A percentile compares a stretch with the other conserved stretches of the same genome.
phyloP scores from a whole-genome alignment of 441 rosid genomes.

The Euphorbia celastroides region DNA sequence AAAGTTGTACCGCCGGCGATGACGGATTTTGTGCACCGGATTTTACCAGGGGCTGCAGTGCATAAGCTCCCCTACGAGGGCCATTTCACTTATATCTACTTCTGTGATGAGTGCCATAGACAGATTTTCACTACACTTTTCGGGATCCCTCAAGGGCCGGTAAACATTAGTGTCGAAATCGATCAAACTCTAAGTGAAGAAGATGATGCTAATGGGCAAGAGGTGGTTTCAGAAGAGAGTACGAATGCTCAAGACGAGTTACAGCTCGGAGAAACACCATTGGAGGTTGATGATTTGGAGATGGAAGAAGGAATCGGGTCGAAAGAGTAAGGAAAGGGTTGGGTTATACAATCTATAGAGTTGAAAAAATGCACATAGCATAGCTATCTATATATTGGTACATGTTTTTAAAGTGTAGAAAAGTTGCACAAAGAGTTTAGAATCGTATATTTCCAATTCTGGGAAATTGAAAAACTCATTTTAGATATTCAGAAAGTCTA shows the following conservation, averaged over 20 bases:
- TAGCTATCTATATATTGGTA: no score
- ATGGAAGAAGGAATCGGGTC: neutral
- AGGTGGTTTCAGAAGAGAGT: neutral
- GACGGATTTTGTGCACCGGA: constrained; percentile 61
- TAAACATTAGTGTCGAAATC: constrained; percentile 21
- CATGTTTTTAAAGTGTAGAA: no score
- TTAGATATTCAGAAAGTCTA: no score
- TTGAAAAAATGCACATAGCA: constrained; percentile 19
- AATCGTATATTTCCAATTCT: no score
- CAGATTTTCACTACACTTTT: constrained; percentile 60
- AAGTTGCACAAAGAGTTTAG: no score
- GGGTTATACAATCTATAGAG: constrained; percentile 6
- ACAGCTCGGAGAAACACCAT: neutral
- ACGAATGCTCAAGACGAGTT: neutral
- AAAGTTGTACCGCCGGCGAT: constrained; percentile 53
- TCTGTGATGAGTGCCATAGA: constrained; percentile 60
- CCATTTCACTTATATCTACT: constrained; percentile 53
- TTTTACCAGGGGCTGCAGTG: constrained; percentile 58
- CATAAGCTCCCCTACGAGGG: constrained; percentile 72
- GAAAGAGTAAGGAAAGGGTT: neutral
- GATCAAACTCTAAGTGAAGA: constrained; percentile 22
- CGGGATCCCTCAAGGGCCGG: constrained; percentile 55
- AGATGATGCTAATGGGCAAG: constrained; percentile 13
- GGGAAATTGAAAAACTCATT: no score
- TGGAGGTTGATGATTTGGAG: constrained; percentile 1